A percentile compares a stretch with the other conserved stretches of the same genome.
phyloP scores from a whole-genome alignment of 495 filamentous ascomycete genomes.

The Penicillium turbatum region DNA sequence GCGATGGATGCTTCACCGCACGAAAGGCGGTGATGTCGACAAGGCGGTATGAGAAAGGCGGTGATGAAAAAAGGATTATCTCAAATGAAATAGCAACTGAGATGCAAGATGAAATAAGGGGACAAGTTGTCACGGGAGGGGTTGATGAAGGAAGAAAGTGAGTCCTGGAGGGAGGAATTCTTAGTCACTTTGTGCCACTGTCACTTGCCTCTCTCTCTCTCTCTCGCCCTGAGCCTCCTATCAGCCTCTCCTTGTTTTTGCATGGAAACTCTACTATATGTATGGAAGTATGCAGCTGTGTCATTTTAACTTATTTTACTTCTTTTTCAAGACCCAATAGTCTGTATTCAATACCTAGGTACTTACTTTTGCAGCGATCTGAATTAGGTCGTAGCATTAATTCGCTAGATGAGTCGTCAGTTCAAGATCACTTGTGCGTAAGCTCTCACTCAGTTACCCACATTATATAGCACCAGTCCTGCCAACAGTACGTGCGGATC shows the following conservation, averaged over 20 bases:
- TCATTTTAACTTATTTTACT: background rate
- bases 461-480: too few relatives aligned
- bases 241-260: background rate
- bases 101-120: background rate
- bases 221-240: background rate
- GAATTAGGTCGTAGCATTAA: too few relatives aligned
- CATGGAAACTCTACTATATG: constrained; percentile 2
- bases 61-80: constrained; percentile 3
- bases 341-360: too few relatives aligned
- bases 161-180: constrained; percentile 3
- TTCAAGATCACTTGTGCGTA: too few relatives aligned
- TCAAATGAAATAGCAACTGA: background rate
- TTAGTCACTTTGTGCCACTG: constrained; percentile 14
- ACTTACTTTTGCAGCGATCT: too few relatives aligned
- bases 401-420: too few relatives aligned
- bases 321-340: background rate
- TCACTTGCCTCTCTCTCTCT: constrained; percentile 3
- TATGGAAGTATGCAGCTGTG: background rate
- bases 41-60: constrained; percentile 35
- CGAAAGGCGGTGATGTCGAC: constrained; percentile 43
- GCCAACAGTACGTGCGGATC: too few relatives aligned
- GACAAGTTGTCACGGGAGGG: background rate
- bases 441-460: too few relatives aligned
- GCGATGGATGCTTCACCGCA: constrained; percentile 42
- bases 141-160: constrained; percentile 8